A percentile compares a stretch with the other conserved stretches of the same genome.
phyloP scores from a whole-genome alignment of 306 rosid genomes.

The Rosa lucieae region DNA sequence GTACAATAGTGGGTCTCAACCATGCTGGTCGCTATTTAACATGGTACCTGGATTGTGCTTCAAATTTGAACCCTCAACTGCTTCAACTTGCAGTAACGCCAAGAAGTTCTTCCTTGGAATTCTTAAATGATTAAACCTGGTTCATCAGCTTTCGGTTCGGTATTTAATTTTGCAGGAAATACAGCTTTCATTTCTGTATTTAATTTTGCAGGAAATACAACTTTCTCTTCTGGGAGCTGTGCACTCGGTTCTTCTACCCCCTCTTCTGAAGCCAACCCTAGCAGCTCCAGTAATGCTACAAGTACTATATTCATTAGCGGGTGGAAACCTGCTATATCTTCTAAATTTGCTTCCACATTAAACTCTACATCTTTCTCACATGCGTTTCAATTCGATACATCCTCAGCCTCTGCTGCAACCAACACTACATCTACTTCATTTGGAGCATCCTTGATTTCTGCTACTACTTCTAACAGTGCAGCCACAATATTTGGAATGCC shows the following conservation, averaged over 20 bases:
- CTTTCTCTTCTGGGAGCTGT: slow-evolving; percentile 60
- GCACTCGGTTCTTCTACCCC: slow-evolving; percentile 52
- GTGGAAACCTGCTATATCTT: slow-evolving; percentile 42
- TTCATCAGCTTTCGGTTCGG: slow-evolving; percentile 45
- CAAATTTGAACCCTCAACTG: not conserved
- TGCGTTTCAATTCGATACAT: slow-evolving; percentile 19
- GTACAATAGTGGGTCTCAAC: too few relatives aligned
- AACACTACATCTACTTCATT: slow-evolving; percentile 38
- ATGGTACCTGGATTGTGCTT: not conserved
- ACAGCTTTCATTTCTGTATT: slow-evolving; percentile 14
- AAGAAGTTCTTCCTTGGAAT: slow-evolving; percentile 28
- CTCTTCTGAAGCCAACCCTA: slow-evolving; percentile 39
- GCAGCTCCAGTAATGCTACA: slow-evolving; percentile 46
- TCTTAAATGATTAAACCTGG: slow-evolving; percentile 45
- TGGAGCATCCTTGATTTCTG: slow-evolving; percentile 47
- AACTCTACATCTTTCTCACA: not conserved
- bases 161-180: too few relatives aligned
- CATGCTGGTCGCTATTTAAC: too few relatives aligned
- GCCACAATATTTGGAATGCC: slow-evolving; percentile 32
- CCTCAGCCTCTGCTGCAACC: slow-evolving; percentile 33
- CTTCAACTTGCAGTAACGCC: slow-evolving; percentile 35
- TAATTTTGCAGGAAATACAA: slow-evolving; percentile 45
- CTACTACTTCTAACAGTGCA: slow-evolving; percentile 1
- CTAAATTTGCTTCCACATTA: slow-evolving; percentile 34
- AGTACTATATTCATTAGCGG: slow-evolving; percentile 40